Conservation (phyloP, 768 basidiomycete species). For the Erythrobasidium yunnanense region DNA sequence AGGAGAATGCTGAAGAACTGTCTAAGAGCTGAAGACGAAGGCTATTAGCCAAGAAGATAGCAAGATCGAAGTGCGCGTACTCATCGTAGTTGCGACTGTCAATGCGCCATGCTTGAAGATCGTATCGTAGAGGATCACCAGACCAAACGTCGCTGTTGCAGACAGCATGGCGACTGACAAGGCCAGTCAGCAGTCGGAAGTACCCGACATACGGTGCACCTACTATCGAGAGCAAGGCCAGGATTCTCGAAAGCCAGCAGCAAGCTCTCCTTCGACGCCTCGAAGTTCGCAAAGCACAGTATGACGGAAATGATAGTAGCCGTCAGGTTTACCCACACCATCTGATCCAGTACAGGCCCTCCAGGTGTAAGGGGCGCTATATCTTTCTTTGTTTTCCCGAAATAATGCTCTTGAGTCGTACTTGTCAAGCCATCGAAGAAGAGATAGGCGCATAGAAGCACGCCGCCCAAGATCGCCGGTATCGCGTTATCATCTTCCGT, state of each 20-base stretch:
- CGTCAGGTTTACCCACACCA: slow-evolving; percentile 35
- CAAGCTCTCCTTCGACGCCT: background rate
- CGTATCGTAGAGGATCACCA: slow-evolving; percentile 41
- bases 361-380: slow-evolving; percentile 31
- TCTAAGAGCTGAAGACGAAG: slow-evolving; percentile 19
- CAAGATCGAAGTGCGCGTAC: background rate
- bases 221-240: slow-evolving; percentile 2
- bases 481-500: background rate
- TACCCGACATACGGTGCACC: too few species aligned
- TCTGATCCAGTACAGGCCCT: slow-evolving; percentile 34
- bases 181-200: too few species aligned
- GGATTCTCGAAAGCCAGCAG: background rate
- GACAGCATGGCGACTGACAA: slow-evolving; percentile 30
- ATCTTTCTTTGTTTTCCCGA: slow-evolving; percentile 28
- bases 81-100: background rate
- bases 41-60: background rate
- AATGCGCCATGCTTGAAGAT: slow-evolving; percentile 27
- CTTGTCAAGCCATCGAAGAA: slow-evolving; percentile 37
- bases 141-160: slow-evolving; percentile 24
- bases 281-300: slow-evolving; percentile 6
- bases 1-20: slow-evolving; percentile 38
- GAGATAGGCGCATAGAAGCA: slow-evolving; percentile 33
- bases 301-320: slow-evolving; percentile 27
- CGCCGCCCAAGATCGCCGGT: slow-evolving; percentile 26
- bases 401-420: slow-evolving; percentile 37